phyloP scores from a whole-genome alignment of 768 basidiomycete genomes.

The Mycena belliarum region DNA sequence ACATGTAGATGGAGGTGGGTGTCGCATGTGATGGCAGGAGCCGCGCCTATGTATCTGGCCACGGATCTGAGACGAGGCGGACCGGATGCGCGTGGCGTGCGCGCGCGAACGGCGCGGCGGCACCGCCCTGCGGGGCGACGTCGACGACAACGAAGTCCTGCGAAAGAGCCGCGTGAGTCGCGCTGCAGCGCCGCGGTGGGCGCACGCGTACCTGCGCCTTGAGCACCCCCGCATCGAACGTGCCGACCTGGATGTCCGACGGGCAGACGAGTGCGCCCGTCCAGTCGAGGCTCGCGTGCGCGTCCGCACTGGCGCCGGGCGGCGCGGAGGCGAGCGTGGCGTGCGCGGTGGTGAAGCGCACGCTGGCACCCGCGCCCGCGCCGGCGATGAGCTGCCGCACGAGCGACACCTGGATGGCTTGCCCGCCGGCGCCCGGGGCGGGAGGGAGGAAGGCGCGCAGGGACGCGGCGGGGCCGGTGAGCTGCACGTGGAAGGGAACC shows the following conservation, averaged over 20 bases:
- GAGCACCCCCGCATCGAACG: slow-evolving; percentile 9
- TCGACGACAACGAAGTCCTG: slow-evolving; percentile 11
- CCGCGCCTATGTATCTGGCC: background rate
- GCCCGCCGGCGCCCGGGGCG: too few relatives aligned
- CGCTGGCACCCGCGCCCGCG: too few relatives aligned
- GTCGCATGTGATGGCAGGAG: background rate
- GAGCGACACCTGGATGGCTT: background rate
- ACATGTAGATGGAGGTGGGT: background rate
- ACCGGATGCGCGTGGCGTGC: background rate
- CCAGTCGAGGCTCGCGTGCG: slow-evolving; percentile 7
- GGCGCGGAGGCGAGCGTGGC: background rate
- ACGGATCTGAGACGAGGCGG: slow-evolving; percentile 1
- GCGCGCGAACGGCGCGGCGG: background rate
- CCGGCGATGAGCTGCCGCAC: slow-evolving; percentile 4
- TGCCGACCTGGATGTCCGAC: background rate
- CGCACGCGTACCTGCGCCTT: background rate
- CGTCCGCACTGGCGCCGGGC: background rate
- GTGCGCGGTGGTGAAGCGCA: background rate
- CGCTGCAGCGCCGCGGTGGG: background rate
- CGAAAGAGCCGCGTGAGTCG: background rate
- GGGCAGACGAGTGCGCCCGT: background rate
- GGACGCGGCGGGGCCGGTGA: background rate
- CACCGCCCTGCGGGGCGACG: background rate
- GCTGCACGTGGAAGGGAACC: slow-evolving; percentile 11
- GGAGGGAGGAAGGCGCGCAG: slow-evolving; percentile 6